Conservation (phyloP, 2,329 filamentous ascomycete genomes). For the Celoporthe dispersa region DNA sequence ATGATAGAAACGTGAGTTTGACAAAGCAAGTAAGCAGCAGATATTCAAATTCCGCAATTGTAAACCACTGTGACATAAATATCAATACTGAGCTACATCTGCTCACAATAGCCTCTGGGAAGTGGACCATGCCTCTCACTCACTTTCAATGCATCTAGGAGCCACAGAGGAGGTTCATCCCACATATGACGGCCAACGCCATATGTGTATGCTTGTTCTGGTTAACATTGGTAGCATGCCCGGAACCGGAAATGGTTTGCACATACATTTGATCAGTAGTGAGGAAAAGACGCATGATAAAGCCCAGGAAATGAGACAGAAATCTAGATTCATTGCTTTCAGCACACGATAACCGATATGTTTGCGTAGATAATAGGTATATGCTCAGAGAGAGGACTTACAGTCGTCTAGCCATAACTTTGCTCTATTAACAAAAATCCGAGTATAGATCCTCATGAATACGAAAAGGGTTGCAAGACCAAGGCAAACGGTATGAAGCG, state of each 20-base stretch:
- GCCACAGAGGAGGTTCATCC: neutral
- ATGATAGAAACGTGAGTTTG: neutral
- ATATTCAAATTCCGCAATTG: neutral
- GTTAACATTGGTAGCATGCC: neutral
- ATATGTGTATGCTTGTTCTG: neutral
- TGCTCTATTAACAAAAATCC: neutral
- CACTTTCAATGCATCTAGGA: neutral
- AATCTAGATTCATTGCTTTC: neutral
- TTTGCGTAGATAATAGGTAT: neutral
- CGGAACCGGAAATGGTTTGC: neutral
- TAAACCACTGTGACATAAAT: too few relatives aligned
- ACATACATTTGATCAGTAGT: too few relatives aligned
- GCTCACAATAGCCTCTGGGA: too few relatives aligned
- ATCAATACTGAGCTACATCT: too few relatives aligned
- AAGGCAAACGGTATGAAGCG: constrained; percentile 1
- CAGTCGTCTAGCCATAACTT: neutral
- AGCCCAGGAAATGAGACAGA: too few relatives aligned
- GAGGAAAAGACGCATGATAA: too few relatives aligned
- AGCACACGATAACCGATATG: neutral
- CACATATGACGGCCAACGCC: neutral
- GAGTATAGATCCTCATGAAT: neutral
- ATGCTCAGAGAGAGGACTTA: neutral
- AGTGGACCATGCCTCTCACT: neutral
- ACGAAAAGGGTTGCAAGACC: neutral
- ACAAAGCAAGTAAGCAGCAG: neutral